Percentiles rank a stretch among this genome's conserved stretches.
phyloP scores from a whole-genome alignment of 345 rosid genomes.

The Euphorbia pulcherrima region DNA sequence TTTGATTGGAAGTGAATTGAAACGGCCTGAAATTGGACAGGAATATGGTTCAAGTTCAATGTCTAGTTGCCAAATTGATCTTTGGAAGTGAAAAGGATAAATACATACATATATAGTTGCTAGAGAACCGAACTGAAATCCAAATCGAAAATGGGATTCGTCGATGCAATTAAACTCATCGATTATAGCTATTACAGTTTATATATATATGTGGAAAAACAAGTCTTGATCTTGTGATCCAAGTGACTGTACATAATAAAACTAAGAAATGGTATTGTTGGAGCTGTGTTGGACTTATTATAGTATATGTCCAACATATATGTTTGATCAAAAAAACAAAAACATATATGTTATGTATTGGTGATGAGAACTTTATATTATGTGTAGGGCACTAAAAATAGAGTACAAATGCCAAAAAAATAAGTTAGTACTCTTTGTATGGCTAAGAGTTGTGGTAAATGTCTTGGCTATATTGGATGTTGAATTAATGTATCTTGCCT shows the following conservation, averaged over 20 bases:
- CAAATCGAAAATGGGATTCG: too few relatives aligned
- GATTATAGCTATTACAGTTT: slow-evolving; percentile 46
- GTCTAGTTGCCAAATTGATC: slow-evolving; percentile 57
- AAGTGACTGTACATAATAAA: slow-evolving; percentile 64
- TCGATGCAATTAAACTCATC: too few relatives aligned
- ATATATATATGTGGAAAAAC: slow-evolving; percentile 13
- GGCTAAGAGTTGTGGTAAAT: slow-evolving; percentile 28
- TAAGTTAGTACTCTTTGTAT: slow-evolving; percentile 25
- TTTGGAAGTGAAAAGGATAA: slow-evolving; percentile 14
- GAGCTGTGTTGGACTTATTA: slow-evolving; percentile 20
- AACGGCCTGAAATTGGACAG: slow-evolving; percentile 46
- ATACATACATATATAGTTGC: too few relatives aligned
- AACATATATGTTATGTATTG: slow-evolving; percentile 13
- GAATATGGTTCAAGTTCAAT: slow-evolving; percentile 62
- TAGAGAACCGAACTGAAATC: too few relatives aligned
- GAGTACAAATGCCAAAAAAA: slow-evolving; percentile 25
- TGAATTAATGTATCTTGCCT: slow-evolving; percentile 26
- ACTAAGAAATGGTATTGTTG: slow-evolving; percentile 40
- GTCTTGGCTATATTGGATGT: slow-evolving; percentile 24
- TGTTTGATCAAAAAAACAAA: too few relatives aligned
- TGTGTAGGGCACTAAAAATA: slow-evolving; percentile 14
- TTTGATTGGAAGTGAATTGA: slow-evolving; percentile 44
- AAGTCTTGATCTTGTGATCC: slow-evolving; percentile 19
- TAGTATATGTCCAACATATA: slow-evolving; percentile 20
- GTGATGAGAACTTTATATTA: slow-evolving; percentile 13